A percentile compares a stretch with the other conserved stretches of the same genome.
These are phyloP conservation scores for Datura wrightii DNA, from an alignment of 257 asterid species.

Conservation along the genomic window DNA sequence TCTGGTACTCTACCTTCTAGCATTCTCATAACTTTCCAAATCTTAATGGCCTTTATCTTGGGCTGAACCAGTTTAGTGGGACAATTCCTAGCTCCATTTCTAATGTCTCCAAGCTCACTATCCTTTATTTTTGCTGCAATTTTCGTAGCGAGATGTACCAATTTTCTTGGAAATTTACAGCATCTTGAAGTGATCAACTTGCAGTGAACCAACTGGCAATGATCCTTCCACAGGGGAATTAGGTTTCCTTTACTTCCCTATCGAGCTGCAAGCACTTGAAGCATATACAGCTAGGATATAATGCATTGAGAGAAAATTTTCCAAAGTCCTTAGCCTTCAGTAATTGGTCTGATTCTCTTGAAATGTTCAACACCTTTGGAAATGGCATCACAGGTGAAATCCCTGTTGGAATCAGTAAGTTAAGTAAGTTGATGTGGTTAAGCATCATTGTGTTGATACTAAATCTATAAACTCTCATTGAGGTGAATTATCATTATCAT, in stretches of 20 bases:
- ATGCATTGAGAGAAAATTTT: conserved; percentile 24
- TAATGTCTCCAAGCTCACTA: conserved; percentile 31
- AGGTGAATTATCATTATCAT: too few relatives aligned
- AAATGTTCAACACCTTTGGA: neutral
- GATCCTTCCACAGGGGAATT: conserved; percentile 25
- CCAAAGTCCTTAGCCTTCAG: conserved; percentile 15
- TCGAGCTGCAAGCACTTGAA: conserved; percentile 18
- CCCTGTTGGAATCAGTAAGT: conserved; percentile 30
- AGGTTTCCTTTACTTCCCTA: conserved; percentile 22
- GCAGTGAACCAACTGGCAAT: neutral
- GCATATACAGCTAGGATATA: neutral
- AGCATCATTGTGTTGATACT: too few relatives aligned
- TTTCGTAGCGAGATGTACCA: conserved; percentile 34
- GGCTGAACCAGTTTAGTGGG: conserved; percentile 28
- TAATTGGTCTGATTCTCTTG: conserved; percentile 29
- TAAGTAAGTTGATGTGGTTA: conserved; percentile 26
- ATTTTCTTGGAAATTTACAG: conserved; percentile 36
- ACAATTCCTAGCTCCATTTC: conserved; percentile 41
- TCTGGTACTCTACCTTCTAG: conserved; percentile 36
- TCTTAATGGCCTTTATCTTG: neutral
- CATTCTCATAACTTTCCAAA: conserved; percentile 31
- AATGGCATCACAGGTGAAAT: conserved; percentile 7
- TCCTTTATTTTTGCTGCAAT: conserved; percentile 26
- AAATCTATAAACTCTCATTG: too few relatives aligned
- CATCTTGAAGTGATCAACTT: conserved; percentile 11